A percentile compares a stretch with the other conserved stretches of the same genome.
These are phyloP conservation scores for Phytophthora brassicae DNA, from an alignment of 352 stramenopile genomes.

Conservation along the genomic window DNA sequence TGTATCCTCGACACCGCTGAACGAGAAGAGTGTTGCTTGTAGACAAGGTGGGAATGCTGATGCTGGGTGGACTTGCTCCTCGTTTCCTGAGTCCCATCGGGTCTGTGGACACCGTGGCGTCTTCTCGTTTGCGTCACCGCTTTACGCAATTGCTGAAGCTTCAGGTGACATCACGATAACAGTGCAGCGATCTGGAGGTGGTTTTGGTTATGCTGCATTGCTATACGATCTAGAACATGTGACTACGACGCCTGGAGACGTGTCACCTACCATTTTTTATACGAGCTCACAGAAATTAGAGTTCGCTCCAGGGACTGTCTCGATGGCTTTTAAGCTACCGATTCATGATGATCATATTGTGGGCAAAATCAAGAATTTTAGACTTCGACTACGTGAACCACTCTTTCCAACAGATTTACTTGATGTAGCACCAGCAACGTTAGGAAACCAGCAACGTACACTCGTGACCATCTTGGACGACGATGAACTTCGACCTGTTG, in stretches of 20 bases:
- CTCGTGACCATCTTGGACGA: conserved; percentile 79
- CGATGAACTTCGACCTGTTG: conserved; percentile 41
- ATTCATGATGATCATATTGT: conserved; percentile 90
- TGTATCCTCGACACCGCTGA: conserved; percentile 31
- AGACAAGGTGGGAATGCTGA: conserved; percentile 61
- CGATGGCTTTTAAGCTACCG: conserved; percentile 87
- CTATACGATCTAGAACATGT: conserved; percentile 87
- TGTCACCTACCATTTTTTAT: conserved; percentile 88
- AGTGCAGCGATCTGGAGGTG: conserved; percentile 85
- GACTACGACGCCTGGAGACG: conserved; percentile 70
- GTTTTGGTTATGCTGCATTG: conserved; percentile 69
- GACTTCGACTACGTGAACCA: conserved; percentile 49
- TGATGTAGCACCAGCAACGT: conserved; percentile 20
- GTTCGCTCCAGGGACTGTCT: conserved; percentile 82
- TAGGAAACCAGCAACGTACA: conserved; percentile 66
- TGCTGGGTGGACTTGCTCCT: conserved; percentile 64
- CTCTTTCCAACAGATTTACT: conserved; percentile 21
- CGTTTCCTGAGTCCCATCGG: conserved; percentile 61
- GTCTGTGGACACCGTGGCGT: conserved; percentile 91
- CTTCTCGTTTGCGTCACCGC: conserved; percentile 84
- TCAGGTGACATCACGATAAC: conserved; percentile 77
- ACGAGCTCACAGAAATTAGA: conserved; percentile 77
- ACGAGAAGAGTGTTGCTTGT: conserved; percentile 60
- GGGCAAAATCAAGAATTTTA: conserved; percentile 72
- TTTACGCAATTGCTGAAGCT: conserved; percentile 84